Base-by-base conservation (phyloP, 1,284 basidiomycete species). In the Pholiota adiposa region DNA sequence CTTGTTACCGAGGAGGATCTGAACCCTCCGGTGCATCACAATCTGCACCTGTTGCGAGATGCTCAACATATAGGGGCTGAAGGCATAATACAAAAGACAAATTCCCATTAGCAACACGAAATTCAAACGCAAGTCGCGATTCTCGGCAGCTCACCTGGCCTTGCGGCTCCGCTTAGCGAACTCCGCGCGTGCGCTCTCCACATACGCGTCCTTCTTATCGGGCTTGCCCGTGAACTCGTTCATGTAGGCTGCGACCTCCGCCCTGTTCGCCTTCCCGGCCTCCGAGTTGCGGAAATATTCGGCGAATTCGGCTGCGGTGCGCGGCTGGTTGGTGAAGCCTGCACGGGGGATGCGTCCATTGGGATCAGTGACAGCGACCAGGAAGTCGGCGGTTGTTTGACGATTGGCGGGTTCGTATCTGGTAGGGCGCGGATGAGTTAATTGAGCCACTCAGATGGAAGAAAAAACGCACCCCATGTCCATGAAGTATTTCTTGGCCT, bases 401-500 rank as follows among this genome's bases (percentile, higher is more conserved):
- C 76, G 63, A 54, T 75, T 75, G 11, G 73, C 76, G 6, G 76
- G 76, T 50, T 73, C 69, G 55, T 77, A 76, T 23, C 74, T 73
- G 23, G 11, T 27, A 19, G 23, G 51, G 4, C 18, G 21, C 21
- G 51, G 34, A 12, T 19, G 7, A 12, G n/a, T 23, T 48, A 40
- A 51, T 8, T 41, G 21, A 7, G 33, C 33, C 4, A 8, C 19
- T n/a, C 2, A 5, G 3, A 4, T 6, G 56, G 4, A 27, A 18
- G 48, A 21, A 36, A 19, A 21, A 19, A 58, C 51, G 12, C 60
- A 94, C 19, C 90, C 91, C 78, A 92, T 84, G 60, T 85, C 76
- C 58, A 86, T 73, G 71, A 92, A 92, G 68, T 90, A 93, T 46
- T 82, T 74, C 64, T 83, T 83, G 0, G 90, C 92, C 41, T 81